phyloP scores from a whole-genome alignment of 2,329 filamentous ascomycete species.

The Xylaria hypoxylon region DNA sequence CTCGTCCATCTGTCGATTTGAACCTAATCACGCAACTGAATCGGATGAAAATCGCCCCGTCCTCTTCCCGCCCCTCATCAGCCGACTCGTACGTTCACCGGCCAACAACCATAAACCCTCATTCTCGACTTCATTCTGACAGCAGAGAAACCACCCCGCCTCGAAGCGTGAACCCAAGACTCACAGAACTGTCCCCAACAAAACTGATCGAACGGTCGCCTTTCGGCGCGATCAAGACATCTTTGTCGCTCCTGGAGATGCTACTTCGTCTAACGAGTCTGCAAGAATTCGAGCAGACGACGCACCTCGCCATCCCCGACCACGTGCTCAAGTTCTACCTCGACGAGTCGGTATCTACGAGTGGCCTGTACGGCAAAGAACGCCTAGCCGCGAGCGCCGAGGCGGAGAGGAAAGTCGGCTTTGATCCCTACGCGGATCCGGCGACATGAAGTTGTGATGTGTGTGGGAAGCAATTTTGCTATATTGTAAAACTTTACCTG shows the following conservation, averaged over 20 bases:
- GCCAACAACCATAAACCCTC: conserved; percentile 8
- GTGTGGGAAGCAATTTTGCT: neutral
- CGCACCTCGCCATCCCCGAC: conserved; percentile 89
- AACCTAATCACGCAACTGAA: conserved; percentile 50
- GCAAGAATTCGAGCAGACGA: conserved; percentile 91
- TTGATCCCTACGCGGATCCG: conserved; percentile 66
- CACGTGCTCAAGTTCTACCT: conserved; percentile 91
- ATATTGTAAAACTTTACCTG: neutral
- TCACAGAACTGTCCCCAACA: conserved; percentile 28
- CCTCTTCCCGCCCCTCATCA: conserved; percentile 44
- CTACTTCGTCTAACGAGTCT: conserved; percentile 85
- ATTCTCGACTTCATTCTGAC: no score
- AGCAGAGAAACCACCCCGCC: neutral
- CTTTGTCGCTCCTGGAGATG: conserved; percentile 85
- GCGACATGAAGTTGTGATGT: conserved; percentile 23
- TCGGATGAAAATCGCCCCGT: conserved; percentile 59
- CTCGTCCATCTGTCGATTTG: conserved; percentile 44
- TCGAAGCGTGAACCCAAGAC: neutral
- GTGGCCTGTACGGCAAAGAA: conserved; percentile 60
- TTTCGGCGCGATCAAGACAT: conserved; percentile 65
- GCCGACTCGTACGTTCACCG: conserved; percentile 33
- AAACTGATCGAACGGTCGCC: conserved; percentile 58
- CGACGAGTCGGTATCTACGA: conserved; percentile 65
- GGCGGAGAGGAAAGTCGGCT: conserved; percentile 63
- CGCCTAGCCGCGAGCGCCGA: conserved; percentile 59